Percentiles rank a stretch among this genome's conserved stretches.
Evolutionary conservation across 169 alveolate genomes (phyloP).

Genomic region (Plasmodium gallinaceum): DNA sequence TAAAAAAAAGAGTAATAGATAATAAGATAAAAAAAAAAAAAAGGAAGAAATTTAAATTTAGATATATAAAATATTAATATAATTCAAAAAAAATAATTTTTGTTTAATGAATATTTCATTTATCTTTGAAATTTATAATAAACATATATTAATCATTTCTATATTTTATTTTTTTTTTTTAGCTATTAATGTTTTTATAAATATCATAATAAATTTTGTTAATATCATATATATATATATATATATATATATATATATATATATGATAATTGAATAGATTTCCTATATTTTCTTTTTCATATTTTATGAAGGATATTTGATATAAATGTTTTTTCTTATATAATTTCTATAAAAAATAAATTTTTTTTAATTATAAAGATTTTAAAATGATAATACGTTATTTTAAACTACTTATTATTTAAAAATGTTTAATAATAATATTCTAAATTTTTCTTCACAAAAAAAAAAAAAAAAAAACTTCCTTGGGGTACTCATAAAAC

Average conservation of each 20-base stretch:
- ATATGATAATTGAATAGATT: conserved; percentile 2
- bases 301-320: not conserved
- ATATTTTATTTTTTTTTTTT: not conserved
- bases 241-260: not conserved
- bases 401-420: no score
- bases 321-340: not conserved
- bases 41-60: not conserved
- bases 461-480: no score
- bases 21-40: no score
- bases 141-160: not conserved
- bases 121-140: no score
- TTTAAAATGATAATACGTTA: no score
- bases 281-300: not conserved
- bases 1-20: no score
- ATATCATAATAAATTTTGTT: not conserved
- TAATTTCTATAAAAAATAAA: not conserved
- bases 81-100: not conserved
- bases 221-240: not conserved
- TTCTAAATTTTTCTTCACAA: no score
- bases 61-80: not conserved
- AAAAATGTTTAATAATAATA: no score
- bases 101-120: no score
- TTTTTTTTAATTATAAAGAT: conserved; percentile 1
- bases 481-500: no score
- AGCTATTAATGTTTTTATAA: not conserved